A percentile compares a stretch with the other conserved stretches of the same genome.
Conservation (phyloP, 306 rosid species). For the Prunus mongolica region DNA sequence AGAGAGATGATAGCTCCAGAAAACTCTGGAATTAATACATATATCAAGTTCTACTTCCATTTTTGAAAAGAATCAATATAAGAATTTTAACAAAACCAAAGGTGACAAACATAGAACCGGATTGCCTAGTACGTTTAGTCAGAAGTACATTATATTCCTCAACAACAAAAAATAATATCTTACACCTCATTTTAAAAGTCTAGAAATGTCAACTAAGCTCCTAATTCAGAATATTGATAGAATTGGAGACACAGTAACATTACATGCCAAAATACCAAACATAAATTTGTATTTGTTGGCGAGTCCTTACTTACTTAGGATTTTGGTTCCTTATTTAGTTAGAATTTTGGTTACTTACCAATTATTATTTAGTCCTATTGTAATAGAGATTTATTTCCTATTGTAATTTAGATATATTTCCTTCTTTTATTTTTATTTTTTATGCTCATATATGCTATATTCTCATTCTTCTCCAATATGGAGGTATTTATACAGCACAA, state of each 20-base stretch:
- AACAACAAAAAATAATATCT: not conserved
- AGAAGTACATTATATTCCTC: constrained; percentile 27
- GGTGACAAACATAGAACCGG: not conserved
- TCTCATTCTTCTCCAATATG: no score
- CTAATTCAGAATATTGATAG: not conserved
- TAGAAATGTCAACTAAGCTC: not conserved
- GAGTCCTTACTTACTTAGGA: no score
- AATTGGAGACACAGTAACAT: not conserved
- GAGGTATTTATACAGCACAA: no score
- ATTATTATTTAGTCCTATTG: no score
- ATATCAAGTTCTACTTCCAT: not conserved
- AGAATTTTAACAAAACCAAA: not conserved
- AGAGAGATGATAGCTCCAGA: not conserved
- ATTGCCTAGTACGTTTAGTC: constrained; percentile 12
- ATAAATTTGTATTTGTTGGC: not conserved
- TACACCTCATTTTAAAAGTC: not conserved
- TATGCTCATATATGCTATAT: no score
- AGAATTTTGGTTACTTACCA: no score
- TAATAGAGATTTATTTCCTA: no score
- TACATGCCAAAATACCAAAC: not conserved
- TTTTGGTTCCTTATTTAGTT: no score
- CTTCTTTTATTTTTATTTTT: no score
- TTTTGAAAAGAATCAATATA: not conserved
- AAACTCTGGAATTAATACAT: not conserved
- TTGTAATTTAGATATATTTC: no score